Percentiles rank a stretch among this genome's conserved stretches.
These are phyloP conservation scores for Aphanomyces astaci DNA, from an alignment of 352 stramenopile genomes.

Conservation along the genomic window DNA sequence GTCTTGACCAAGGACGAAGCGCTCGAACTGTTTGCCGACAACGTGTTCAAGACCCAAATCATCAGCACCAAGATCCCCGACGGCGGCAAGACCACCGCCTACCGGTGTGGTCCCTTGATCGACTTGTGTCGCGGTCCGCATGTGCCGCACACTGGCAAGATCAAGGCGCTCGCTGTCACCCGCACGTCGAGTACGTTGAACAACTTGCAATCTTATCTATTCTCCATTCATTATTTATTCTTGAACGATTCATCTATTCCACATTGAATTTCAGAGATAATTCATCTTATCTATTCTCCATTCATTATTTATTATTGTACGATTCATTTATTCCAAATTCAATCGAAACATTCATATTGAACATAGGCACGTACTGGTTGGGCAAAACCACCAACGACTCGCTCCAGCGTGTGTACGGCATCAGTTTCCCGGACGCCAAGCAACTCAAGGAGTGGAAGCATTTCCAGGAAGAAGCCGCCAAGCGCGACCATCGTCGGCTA, in stretches of 20 bases:
- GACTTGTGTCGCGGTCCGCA: conserved; percentile 98
- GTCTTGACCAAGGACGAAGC: conserved; percentile 98
- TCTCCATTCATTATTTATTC: too few species aligned
- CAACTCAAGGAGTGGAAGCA: conserved; percentile 96
- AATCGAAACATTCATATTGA: too few species aligned
- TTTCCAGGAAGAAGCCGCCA: conserved; percentile 93
- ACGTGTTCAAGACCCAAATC: conserved; percentile 97
- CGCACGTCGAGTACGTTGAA: conserved; percentile 86
- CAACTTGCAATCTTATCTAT: background rate
- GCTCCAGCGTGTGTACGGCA: conserved; percentile 95
- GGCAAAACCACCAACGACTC: conserved; percentile 96
- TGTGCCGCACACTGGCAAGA: conserved; percentile 91
- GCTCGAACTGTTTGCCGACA: conserved; percentile 97
- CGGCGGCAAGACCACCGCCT: conserved; percentile 94
- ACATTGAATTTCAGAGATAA: too few species aligned
- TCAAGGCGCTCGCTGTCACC: conserved; percentile 94
- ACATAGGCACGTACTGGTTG: conserved; percentile 91
- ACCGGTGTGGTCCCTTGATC: conserved; percentile 95
- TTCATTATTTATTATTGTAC: too few species aligned
- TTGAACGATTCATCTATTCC: too few species aligned
- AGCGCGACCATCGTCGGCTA: conserved; percentile 94
- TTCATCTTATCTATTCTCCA: too few species aligned
- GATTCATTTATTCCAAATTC: too few species aligned
- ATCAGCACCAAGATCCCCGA: conserved; percentile 97
- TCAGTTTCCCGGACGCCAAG: conserved; percentile 98